Evolutionary conservation across 73 alveolate species (phyloP).

Genomic region (Paramecium primaurelia): DNA sequence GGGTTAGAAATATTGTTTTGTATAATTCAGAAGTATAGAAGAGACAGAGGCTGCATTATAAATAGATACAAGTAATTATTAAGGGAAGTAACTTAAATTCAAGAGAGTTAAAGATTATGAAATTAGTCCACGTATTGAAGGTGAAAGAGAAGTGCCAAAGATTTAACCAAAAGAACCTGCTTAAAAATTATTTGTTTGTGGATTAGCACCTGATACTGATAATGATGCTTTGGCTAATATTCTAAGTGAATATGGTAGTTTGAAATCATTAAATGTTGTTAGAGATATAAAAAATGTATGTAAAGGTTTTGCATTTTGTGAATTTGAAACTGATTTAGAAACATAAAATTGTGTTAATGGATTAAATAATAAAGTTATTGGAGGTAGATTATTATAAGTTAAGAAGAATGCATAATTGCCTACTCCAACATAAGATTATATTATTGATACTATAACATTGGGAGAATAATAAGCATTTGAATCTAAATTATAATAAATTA

Average conservation of each 20-base stretch:
- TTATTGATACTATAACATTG: constrained; percentile 11
- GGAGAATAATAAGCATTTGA: background rate
- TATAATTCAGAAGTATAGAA: constrained; percentile 24
- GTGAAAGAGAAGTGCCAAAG: constrained; percentile 21
- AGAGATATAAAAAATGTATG: background rate
- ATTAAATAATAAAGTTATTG: constrained; percentile 27
- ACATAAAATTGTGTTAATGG: constrained; percentile 38
- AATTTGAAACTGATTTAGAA: constrained; percentile 35
- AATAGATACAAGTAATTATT: background rate
- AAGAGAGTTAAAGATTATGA: constrained; percentile 29
- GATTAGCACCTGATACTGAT: constrained; percentile 35
- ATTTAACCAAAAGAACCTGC: background rate
- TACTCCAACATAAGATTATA: background rate
- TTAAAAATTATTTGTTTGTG: background rate
- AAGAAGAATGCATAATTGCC: background rate
- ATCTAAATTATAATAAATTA: background rate
- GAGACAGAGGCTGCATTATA: constrained; percentile 29
- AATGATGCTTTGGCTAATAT: background rate
- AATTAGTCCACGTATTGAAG: background rate
- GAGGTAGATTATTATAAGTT: constrained; percentile 34
- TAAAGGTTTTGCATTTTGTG: constrained; percentile 33
- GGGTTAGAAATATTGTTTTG: constrained; percentile 19
- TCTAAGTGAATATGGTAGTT: constrained; percentile 20
- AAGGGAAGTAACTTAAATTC: constrained; percentile 10
- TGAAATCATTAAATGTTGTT: background rate